phyloP scores from a whole-genome alignment of 495 filamentous ascomycete species.

The Podospora tetraspora region DNA sequence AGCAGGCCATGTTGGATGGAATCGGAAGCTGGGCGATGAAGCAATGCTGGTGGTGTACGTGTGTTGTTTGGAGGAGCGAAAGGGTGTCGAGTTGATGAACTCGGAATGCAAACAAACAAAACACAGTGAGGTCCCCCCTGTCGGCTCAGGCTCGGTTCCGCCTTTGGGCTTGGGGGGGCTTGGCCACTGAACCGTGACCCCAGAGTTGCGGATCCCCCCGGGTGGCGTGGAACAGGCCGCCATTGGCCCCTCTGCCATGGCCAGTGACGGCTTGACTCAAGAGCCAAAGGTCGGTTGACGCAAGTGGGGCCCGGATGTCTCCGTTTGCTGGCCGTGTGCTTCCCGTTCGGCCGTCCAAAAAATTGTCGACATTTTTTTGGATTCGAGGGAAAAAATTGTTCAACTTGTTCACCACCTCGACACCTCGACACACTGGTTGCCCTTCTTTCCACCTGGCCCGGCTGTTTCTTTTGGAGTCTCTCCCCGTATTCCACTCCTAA shows the following conservation, averaged over 20 bases:
- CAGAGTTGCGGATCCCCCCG: not conserved
- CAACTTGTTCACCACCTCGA: not conserved
- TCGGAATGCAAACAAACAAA: not conserved
- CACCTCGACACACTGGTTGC: not conserved
- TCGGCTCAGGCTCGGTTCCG: not conserved
- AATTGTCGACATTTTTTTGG: constrained; percentile 13
- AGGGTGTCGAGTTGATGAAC: not conserved
- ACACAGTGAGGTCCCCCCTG: not conserved
- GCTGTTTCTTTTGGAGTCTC: constrained; percentile 11
- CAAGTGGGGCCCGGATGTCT: constrained; percentile 1
- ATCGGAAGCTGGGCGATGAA: not conserved
- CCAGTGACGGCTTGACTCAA: constrained; percentile 21
- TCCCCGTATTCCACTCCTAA: constrained; percentile 1
- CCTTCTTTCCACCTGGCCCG: constrained; percentile 4
- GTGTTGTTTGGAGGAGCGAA: not conserved
- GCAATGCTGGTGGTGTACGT: not conserved
- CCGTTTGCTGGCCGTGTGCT: not conserved
- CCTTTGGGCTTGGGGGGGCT: not conserved
- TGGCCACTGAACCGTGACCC: not conserved
- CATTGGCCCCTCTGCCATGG: constrained; percentile 5
- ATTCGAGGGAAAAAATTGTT: constrained; percentile 6
- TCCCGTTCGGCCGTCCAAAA: constrained; percentile 11
- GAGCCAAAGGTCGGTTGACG: not conserved
- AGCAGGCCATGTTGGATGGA: not conserved
- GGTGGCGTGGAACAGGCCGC: not conserved